Evolutionary conservation across 768 basidiomycete species (phyloP).

Genomic region (Macrolepiota dolichaula): DNA sequence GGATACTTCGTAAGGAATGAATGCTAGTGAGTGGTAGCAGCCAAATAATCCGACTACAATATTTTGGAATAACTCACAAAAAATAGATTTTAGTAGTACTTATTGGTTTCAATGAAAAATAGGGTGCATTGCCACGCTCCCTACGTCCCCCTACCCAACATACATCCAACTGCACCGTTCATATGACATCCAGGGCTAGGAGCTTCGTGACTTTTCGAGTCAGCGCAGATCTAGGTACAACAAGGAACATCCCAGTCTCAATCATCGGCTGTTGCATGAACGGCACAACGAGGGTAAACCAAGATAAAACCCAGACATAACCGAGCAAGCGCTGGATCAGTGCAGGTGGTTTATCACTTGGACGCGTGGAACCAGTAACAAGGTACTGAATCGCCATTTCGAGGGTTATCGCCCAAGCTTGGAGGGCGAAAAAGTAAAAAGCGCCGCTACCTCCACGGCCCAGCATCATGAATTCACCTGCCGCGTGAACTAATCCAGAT

Average conservation of each 20-base stretch:
- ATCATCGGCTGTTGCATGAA: conserved; percentile 13
- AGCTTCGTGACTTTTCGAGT: not conserved
- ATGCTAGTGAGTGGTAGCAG: too few species aligned
- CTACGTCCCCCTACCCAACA: too few species aligned
- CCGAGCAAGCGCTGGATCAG: conserved; percentile 5
- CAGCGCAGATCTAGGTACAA: not conserved
- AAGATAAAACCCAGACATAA: conserved; percentile 12
- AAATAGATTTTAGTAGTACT: too few species aligned
- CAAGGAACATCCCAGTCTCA: conserved; percentile 4
- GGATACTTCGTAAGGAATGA: too few species aligned
- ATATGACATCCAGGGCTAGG: conserved; percentile 3
- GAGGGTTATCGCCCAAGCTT: conserved; percentile 25
- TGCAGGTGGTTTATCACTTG: not conserved
- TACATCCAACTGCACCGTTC: not conserved
- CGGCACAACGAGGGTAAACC: conserved; percentile 11
- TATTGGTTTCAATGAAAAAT: not conserved
- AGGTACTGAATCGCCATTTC: conserved; percentile 20
- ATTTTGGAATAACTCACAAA: too few species aligned
- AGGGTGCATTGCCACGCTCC: too few species aligned
- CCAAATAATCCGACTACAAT: too few species aligned
- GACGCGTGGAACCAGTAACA: conserved; percentile 6
- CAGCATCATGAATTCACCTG: conserved; percentile 26
- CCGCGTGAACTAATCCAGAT: conserved; percentile 26
- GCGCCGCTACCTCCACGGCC: conserved; percentile 16
- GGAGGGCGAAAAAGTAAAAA: conserved; percentile 26